These are phyloP conservation scores for Blastocystis sp. DNA, from an alignment of 352 stramenopile genomes.

Conservation along the genomic window DNA sequence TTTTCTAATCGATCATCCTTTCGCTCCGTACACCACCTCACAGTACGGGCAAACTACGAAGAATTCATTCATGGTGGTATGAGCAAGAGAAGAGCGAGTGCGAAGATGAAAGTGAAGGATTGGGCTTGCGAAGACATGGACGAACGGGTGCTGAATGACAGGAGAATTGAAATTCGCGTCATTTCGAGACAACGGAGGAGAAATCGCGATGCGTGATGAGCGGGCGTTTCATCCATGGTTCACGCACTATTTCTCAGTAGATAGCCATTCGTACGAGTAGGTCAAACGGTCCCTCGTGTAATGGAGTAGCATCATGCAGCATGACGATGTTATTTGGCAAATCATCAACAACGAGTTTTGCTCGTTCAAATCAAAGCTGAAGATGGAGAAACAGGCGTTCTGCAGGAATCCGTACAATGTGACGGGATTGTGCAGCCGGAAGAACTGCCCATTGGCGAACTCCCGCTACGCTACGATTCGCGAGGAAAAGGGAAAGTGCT, in stretches of 20 bases:
- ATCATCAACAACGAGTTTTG: slow-evolving; percentile 97
- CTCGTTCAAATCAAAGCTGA: slow-evolving; percentile 93
- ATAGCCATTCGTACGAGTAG: slow-evolving; percentile 30
- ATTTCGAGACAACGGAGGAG: not conserved
- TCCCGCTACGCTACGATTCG: slow-evolving; percentile 94
- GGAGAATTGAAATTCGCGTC: not conserved
- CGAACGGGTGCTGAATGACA: not conserved
- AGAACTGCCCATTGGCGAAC: slow-evolving; percentile 92
- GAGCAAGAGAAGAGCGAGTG: too few species aligned
- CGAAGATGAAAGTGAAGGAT: too few species aligned
- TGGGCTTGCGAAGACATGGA: not conserved
- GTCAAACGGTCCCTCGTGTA: not conserved
- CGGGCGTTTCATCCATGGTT: not conserved
- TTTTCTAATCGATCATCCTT: slow-evolving; percentile 19
- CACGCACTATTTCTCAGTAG: slow-evolving; percentile 16
- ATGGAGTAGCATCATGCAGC: slow-evolving; percentile 78
- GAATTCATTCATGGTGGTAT: not conserved
- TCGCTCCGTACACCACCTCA: not conserved
- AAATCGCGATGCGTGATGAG: not conserved
- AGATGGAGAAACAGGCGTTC: slow-evolving; percentile 85
- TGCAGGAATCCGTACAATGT: slow-evolving; percentile 95
- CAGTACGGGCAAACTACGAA: slow-evolving; percentile 51
- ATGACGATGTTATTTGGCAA: slow-evolving; percentile 98
- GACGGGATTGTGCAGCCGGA: slow-evolving; percentile 92
- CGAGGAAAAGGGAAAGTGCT: slow-evolving; percentile 90